Evolutionary conservation across 768 basidiomycete genomes (phyloP).

Genomic region (Boletus insuetus): DNA sequence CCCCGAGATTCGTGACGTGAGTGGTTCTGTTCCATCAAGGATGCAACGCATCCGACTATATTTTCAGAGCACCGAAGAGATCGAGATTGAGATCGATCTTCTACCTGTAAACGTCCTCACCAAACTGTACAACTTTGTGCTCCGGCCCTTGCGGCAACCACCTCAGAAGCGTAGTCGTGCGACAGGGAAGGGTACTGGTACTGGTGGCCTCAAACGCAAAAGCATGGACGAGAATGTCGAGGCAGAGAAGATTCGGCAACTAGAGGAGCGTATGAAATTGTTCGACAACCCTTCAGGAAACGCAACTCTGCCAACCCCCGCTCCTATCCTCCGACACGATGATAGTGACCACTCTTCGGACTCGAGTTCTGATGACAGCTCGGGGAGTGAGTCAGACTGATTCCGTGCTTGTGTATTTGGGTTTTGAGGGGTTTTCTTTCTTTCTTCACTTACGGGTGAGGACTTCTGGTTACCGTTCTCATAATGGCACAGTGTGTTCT

Average conservation of each 20-base stretch:
- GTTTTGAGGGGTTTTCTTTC: slow-evolving; percentile 9
- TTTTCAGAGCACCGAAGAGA: slow-evolving; percentile 88
- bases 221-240: slow-evolving; percentile 97
- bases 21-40: slow-evolving; percentile 32
- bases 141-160: slow-evolving; percentile 71
- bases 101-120: slow-evolving; percentile 84
- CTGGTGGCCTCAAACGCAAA: slow-evolving; percentile 89
- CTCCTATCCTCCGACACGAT: slow-evolving; percentile 33
- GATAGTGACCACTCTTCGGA: slow-evolving; percentile 78
- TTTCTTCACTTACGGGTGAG: slow-evolving; percentile 17
- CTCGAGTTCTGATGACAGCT: slow-evolving; percentile 78
- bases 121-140: slow-evolving; percentile 93
- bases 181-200: slow-evolving; percentile 76
- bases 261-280: slow-evolving; percentile 84
- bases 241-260: slow-evolving; percentile 87
- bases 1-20: slow-evolving; percentile 89
- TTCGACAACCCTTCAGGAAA: slow-evolving; percentile 64
- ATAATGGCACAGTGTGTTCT: slow-evolving; percentile 28
- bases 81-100: slow-evolving; percentile 95
- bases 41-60: slow-evolving; percentile 11
- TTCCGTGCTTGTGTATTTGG: slow-evolving; percentile 12
- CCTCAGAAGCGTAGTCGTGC: slow-evolving; percentile 59
- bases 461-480: slow-evolving; percentile 27
- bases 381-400: slow-evolving; percentile 83
- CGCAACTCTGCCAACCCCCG: slow-evolving; percentile 32